Evolutionary conservation across 495 filamentous ascomycete species (phyloP), one percentile per base, ranked within the genome.

Genomic region (Penicillium taxi): DNA sequence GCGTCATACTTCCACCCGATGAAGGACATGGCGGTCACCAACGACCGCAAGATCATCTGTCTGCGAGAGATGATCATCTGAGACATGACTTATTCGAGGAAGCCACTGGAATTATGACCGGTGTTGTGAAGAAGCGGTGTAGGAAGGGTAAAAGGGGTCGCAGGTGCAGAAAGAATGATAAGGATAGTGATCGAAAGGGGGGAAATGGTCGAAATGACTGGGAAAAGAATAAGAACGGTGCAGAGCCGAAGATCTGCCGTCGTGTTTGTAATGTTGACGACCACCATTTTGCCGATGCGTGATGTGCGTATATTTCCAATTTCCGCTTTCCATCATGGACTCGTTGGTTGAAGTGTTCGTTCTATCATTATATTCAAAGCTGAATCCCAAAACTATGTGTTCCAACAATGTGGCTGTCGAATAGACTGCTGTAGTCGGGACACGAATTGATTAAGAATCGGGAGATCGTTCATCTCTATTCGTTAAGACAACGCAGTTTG

Each of bases 241-340:
- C 23, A 7, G 12, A 23, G 2, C 21, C 32, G 3, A 12, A 6
- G 12, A 11, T 23, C 22, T 52, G 49, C 36, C 37, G n/a, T 11
- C 41, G 45, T 14, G 13, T 35, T 8, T 52, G 49, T 21, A 42
- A 48, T 19, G 43, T 52, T 35, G 49, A 52, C 35, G 45, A 44
- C 25, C 33, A 45, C 1, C 31, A 39, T 13, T 40, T 47, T 25
- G 40, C 18, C 9, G 26, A 35, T 9, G 22, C 34, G 26, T 52
- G 11, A 32, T 18, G 8, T 21, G 24, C 15, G 6, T 47, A 35
- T 20, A 34, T 42, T 42, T 30, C 25, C 19, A 19, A 31, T 42
- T 8, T 26, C 11, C 35, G 13, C 16, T 4, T 17, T 2, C 14
- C 7, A 5, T 13, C 6, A 16, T 30, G 14, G 13, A 9, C 27